Evolutionary conservation across 176 grass and related monocot genomes (phyloP), one percentile per base, ranked within the genome.

Genomic region (Musa troglodytarum): DNA sequence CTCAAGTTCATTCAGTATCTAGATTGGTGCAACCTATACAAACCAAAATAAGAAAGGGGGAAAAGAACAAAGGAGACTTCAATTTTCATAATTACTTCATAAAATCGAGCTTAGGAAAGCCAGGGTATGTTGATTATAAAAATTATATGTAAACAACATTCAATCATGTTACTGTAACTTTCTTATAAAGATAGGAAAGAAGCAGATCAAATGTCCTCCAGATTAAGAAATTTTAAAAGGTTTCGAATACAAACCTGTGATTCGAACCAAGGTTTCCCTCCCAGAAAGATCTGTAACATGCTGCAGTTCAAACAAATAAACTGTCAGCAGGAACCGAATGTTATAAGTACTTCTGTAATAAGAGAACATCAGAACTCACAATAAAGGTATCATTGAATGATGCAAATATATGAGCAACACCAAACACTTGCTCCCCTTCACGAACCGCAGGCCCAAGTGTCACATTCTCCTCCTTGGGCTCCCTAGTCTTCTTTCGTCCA

Each of bases 221-320:
- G 2, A 29, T 25, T 24, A 15, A 29, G 12, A 67, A 16, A 67
- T 67, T 10, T 12, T 43, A 13, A 34, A 66, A 53, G 69, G 50
- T 22, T 72, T 24, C 11, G 8, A 17, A 13, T 49, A 53, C 19
- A 21, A 50, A 72, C 69, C 69, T 72, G 69, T 72, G n/a, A 72
- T 72, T 49, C 69, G 69, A 23, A 72, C 69, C 21, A 72, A 53
- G n/a, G 69, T 72, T 24, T 72, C 69, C 69, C 69, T 72, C 69
- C 69, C 69, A 52, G 69, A 72, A 20, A 72, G 51, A 72, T 72
- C 69, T 4, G 69, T 72, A 22, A 72, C 69, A 22, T 72, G 69
- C 69, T 72, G 69, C 49, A 72, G 49, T 53, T 52, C 49, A 72
- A 53, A 72, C 49, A 53, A 52, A 52, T 1, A 43, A 43, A 43